phyloP scores from a whole-genome alignment of 768 basidiomycete genomes.

The Boletus huronensis region DNA sequence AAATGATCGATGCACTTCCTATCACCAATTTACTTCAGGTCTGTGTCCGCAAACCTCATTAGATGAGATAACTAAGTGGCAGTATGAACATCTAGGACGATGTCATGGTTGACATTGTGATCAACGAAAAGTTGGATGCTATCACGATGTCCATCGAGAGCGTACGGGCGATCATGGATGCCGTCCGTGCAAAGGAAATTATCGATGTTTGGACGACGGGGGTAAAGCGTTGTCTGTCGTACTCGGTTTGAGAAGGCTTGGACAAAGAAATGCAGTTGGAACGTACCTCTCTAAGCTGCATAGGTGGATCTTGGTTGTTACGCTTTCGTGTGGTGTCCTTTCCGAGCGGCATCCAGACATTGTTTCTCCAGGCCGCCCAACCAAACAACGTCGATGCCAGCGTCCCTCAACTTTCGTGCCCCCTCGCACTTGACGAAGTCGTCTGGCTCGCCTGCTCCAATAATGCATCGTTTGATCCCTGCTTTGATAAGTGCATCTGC shows the following conservation, averaged over 20 bases:
- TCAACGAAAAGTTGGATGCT: constrained; percentile 14
- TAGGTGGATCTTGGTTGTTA: background rate
- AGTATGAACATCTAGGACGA: constrained; percentile 27
- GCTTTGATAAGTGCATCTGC: constrained; percentile 77
- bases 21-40: constrained; percentile 29
- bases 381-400: constrained; percentile 76
- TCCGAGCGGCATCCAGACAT: constrained; percentile 78
- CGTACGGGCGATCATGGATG: constrained; percentile 13
- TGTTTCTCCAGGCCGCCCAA: constrained; percentile 68
- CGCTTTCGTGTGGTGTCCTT: constrained; percentile 36
- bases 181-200: constrained; percentile 11
- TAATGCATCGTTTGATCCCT: constrained; percentile 69
- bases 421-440: constrained; percentile 97
- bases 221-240: constrained; percentile 14
- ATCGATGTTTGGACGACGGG: constrained; percentile 20
- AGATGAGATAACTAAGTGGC: background rate
- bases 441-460: constrained; percentile 87
- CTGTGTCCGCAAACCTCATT: background rate
- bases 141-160: constrained; percentile 25
- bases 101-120: constrained; percentile 33
- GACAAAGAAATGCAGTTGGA: background rate
- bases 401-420: constrained; percentile 62
- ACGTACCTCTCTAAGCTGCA: constrained; percentile 1
- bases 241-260: background rate
- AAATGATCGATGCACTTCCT: constrained; percentile 14